Evolutionary conservation across 208 protist species (phyloP).

Genomic region (Naegleria fowleri): DNA sequence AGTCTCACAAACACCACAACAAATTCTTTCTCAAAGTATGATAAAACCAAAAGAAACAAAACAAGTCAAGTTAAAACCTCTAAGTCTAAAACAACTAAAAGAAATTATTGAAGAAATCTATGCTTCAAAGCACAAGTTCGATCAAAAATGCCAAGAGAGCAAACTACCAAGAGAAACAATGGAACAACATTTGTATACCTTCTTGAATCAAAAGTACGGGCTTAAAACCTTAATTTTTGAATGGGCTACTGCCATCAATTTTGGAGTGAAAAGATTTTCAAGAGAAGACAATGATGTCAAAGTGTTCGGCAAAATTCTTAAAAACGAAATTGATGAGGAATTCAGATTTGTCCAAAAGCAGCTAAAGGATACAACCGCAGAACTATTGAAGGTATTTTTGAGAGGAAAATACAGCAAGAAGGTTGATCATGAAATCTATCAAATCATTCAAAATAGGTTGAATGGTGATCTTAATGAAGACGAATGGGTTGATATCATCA

Average conservation of each 20-base stretch:
- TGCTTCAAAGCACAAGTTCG: constrained; percentile 71
- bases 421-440: constrained; percentile 46
- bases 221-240: constrained; percentile 69
- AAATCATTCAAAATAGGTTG: constrained; percentile 53
- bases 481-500: constrained; percentile 68
- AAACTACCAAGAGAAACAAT: constrained; percentile 75
- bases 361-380: constrained; percentile 67
- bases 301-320: constrained; percentile 76
- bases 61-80: constrained; percentile 42
- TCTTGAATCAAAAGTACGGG: constrained; percentile 74
- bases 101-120: constrained; percentile 76
- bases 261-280: not conserved
- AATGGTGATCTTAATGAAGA: constrained; percentile 54
- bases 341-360: constrained; percentile 76
- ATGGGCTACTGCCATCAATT: constrained; percentile 62
- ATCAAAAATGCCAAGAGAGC: constrained; percentile 62
- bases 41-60: not conserved
- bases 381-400: constrained; percentile 64
- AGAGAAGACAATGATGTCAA: constrained; percentile 68
- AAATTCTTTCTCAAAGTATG: constrained; percentile 3
- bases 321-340: constrained; percentile 81
- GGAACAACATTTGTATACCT: constrained; percentile 85
- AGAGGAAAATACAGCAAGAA: constrained; percentile 47
- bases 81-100: constrained; percentile 66
- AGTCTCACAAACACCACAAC: constrained; percentile 9